These are phyloP conservation scores for Raffaelea arxii DNA, from an alignment of 2,329 filamentous ascomycete genomes.

Conservation along the genomic window DNA sequence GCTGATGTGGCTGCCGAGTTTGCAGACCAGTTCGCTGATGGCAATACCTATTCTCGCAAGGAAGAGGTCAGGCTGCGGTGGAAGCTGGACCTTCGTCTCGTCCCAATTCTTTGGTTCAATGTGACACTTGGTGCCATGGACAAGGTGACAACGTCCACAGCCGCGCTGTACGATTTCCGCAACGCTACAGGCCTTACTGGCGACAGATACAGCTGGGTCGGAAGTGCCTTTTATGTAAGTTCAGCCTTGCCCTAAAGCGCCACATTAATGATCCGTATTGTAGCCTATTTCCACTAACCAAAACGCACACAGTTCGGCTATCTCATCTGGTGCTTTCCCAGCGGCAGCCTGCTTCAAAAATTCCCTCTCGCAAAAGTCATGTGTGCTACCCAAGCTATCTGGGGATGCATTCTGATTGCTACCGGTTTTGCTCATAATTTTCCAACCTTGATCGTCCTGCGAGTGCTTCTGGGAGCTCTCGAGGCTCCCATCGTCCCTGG, in stretches of 20 bases:
- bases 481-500: slow-evolving; percentile 21
- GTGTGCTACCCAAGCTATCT: slow-evolving; percentile 15
- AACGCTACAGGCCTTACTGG: slow-evolving; percentile 16
- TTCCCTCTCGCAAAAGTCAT: slow-evolving; percentile 25
- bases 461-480: slow-evolving; percentile 20
- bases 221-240: slow-evolving; percentile 17
- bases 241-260: background rate
- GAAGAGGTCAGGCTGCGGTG: slow-evolving; percentile 21
- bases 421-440: slow-evolving; percentile 20
- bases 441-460: slow-evolving; percentile 16
- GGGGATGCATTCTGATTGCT: slow-evolving; percentile 18
- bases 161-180: slow-evolving; percentile 18
- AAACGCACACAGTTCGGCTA: slow-evolving; percentile 26
- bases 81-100: slow-evolving; percentile 30
- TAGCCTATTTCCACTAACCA: no score
- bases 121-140: slow-evolving; percentile 20
- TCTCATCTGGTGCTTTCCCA: slow-evolving; percentile 22
- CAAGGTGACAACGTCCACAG: slow-evolving; percentile 21
- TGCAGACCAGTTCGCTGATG: slow-evolving; percentile 10
- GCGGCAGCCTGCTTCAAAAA: slow-evolving; percentile 20
- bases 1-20: slow-evolving; percentile 5
- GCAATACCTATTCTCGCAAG: slow-evolving; percentile 18
- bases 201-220: slow-evolving; percentile 18
- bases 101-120: slow-evolving; percentile 28
- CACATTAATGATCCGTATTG: background rate